Evolutionary conservation across 371 early-diverging fungal genomes (phyloP).

Genomic region (Apophysomyces sp.): DNA sequence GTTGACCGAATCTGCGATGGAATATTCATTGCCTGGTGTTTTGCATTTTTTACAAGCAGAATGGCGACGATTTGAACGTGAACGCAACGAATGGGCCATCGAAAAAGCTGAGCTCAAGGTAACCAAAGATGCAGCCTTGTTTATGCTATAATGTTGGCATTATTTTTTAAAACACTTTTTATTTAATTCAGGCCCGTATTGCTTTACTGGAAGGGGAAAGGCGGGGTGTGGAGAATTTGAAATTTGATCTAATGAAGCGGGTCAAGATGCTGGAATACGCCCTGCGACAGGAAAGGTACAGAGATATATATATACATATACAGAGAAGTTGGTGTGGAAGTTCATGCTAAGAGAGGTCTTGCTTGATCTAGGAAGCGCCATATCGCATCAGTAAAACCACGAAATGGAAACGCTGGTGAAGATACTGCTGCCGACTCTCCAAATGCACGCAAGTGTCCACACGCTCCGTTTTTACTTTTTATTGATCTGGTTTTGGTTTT

Average conservation of each 20-base stretch:
- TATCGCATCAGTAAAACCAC: neutral
- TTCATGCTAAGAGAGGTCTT: neutral
- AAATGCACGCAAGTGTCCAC: conserved; percentile 14
- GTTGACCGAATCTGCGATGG: conserved; percentile 35
- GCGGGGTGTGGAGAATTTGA: conserved; percentile 74
- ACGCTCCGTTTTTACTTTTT: neutral
- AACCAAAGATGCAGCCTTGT: neutral
- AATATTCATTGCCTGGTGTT: conserved; percentile 81
- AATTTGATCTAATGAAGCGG: conserved; percentile 74
- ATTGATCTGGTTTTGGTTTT: neutral
- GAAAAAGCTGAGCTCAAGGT: conserved; percentile 84
- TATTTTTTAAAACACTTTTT: neutral
- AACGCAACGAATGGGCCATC: conserved; percentile 88
- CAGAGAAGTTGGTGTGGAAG: neutral
- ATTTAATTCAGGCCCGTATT: conserved; percentile 60
- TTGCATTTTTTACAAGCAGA: conserved; percentile 83
- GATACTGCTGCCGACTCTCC: conserved; percentile 15
- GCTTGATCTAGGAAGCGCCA: neutral
- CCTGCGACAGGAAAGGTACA: conserved; percentile 70
- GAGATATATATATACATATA: neutral
- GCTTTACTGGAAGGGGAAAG: conserved; percentile 85
- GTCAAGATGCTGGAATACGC: conserved; percentile 92
- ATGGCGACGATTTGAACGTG: conserved; percentile 86
- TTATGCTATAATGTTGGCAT: neutral
- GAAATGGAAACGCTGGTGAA: neutral